Base-by-base conservation (phyloP, 169 alveolate species). In the Theileria annulata region DNA sequence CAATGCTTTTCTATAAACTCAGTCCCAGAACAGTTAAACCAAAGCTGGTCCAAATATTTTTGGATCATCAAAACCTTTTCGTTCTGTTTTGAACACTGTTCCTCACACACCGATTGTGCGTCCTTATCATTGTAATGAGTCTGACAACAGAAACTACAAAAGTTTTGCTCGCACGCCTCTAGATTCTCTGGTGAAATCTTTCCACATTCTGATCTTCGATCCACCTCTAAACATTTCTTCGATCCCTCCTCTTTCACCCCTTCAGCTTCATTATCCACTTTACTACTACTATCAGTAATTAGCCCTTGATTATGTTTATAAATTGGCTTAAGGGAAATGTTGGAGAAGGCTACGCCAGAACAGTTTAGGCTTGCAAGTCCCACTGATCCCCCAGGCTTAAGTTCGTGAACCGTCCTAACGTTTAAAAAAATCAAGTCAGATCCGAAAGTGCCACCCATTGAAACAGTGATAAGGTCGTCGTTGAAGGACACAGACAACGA, bases 291-390 rank as follows among this genome's bases (percentile, higher is more conserved):
- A 66, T 66, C 47, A 30, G 33, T 66, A 47, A 23, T 47, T 6
- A 37, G 15, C 71, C 37, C 79, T 71, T 23, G 80, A 68, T 84
- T 75, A 47, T 75, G 81, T 6, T 62, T 62, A 35, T 90, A 88
- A 48, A 82, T 86, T 23, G 94, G 94, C 48, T 60, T 85, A 48
- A 90, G 73, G 27, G 85, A 49, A 37, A 93, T 79, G 56, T 87
- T 77, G 21, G 95, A 70, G 80, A 91, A 93, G 0, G 96, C 94
- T n/a, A 90, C 89, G 17, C 93, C 92, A n/a, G 88, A 86, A 77
- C 96, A 93, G 25, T 86, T 86, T 67, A 87, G 69, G 35, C 93
- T 84, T 49, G 92, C 59, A 27, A 93, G 80, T 19, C 95, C 96
- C 0, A 93, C 88, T 51, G 93, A 62, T 8, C 95, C 92, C 13